Evolutionary conservation across 2,329 filamentous ascomycete genomes (phyloP).

Genomic region (Neonectria faginata): DNA sequence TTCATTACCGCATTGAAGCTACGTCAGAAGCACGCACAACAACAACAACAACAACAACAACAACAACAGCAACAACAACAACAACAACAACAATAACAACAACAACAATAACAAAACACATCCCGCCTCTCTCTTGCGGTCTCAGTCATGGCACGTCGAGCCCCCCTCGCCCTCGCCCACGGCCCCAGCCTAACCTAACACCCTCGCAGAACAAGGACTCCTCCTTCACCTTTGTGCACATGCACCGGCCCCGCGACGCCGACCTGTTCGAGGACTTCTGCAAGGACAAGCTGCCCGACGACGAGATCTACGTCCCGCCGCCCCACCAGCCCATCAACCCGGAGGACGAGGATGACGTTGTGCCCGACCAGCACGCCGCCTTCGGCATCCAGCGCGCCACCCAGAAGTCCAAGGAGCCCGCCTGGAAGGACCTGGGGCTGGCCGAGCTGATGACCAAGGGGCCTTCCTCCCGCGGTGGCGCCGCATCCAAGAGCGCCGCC

Average conservation of each 20-base stretch:
- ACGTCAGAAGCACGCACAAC: not conserved
- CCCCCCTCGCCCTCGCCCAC: not conserved
- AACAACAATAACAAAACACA: not conserved
- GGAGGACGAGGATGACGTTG: slow-evolving; percentile 89
- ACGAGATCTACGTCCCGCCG: slow-evolving; percentile 85
- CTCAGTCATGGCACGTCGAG: slow-evolving; percentile 27
- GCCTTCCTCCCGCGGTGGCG: slow-evolving; percentile 51
- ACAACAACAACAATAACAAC: too few relatives aligned
- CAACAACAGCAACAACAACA: too few relatives aligned
- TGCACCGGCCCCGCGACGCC: slow-evolving; percentile 76
- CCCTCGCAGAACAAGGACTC: slow-evolving; percentile 76
- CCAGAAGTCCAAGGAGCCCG: slow-evolving; percentile 75
- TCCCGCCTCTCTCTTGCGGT: not conserved
- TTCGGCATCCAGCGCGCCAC: slow-evolving; percentile 88
- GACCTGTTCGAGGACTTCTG: slow-evolving; percentile 84
- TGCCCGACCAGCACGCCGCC: slow-evolving; percentile 87
- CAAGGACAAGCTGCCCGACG: slow-evolving; percentile 76
- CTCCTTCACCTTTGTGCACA: slow-evolving; percentile 79
- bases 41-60: too few relatives aligned
- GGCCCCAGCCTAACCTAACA: slow-evolving; percentile 5
- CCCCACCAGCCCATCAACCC: slow-evolving; percentile 86
- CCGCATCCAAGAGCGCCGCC: slow-evolving; percentile 33
- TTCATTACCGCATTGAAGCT: not conserved
- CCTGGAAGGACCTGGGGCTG: slow-evolving; percentile 85
- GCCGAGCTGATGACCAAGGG: slow-evolving; percentile 75